These are phyloP conservation scores for Fusarium solani-melongenae DNA, from an alignment of 2,329 filamentous ascomycete genomes.

Conservation along the genomic window DNA sequence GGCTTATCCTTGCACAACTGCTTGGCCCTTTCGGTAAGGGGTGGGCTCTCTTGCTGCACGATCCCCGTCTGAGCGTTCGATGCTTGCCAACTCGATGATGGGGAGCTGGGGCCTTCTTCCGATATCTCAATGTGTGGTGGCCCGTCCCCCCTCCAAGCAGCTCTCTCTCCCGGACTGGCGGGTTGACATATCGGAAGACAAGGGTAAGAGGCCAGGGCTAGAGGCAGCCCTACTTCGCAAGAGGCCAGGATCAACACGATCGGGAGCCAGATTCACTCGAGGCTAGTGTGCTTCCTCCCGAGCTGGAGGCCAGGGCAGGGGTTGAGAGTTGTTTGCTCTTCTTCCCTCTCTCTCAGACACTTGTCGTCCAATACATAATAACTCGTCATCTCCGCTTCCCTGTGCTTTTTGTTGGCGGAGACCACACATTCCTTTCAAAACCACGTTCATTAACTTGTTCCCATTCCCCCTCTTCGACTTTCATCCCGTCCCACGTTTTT, in stretches of 20 bases:
- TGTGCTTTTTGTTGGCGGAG: constrained; percentile 3
- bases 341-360: background rate
- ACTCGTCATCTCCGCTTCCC: constrained; percentile 21
- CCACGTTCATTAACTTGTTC: constrained; percentile 33
- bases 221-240: constrained; percentile 21
- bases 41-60: constrained; percentile 1
- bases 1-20: background rate
- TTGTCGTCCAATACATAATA: constrained; percentile 25
- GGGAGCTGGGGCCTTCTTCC: background rate
- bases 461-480: background rate
- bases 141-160: background rate
- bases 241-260: constrained; percentile 31
- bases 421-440: constrained; percentile 34
- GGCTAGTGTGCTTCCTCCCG: background rate
- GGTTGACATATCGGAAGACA: constrained; percentile 29
- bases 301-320: background rate
- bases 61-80: constrained; percentile 23
- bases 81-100: background rate
- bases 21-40: background rate
- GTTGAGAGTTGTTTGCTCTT: background rate
- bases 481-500: background rate
- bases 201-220: background rate
- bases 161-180: constrained; percentile 17
- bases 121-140: background rate
- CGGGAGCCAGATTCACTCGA: constrained; percentile 11